Evolutionary conservation across 2,329 filamentous ascomycete genomes (phyloP).

Genomic region (Tolypocladium guangdongense): DNA sequence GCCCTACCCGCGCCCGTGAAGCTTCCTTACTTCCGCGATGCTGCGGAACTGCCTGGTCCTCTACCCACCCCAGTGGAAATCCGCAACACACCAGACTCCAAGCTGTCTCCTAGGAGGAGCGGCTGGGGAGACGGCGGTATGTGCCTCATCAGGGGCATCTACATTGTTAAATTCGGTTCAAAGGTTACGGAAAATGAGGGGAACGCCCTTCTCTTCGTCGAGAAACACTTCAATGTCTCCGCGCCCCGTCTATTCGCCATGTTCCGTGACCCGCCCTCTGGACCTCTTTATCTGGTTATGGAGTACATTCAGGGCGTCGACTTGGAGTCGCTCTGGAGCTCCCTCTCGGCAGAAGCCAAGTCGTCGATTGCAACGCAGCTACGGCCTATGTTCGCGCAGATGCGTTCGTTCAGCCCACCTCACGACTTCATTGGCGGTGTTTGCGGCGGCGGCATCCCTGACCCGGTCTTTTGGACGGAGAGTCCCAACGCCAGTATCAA

Average conservation of each 20-base stretch:
- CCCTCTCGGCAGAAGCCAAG: slow-evolving; percentile 4
- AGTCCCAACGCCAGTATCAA: slow-evolving; percentile 1
- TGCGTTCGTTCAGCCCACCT: background rate
- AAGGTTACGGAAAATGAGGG: slow-evolving; percentile 6
- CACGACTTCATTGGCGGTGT: background rate
- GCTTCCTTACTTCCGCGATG: slow-evolving; percentile 2
- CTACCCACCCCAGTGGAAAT: slow-evolving; percentile 1
- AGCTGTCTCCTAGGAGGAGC: slow-evolving; percentile 2
- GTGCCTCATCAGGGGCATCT: background rate
- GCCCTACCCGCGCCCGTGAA: background rate
- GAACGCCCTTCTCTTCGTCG: slow-evolving; percentile 5
- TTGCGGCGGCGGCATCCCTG: background rate
- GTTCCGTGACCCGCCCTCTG: slow-evolving; percentile 2
- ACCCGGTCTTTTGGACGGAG: background rate
- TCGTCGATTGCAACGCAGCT: slow-evolving; percentile 3
- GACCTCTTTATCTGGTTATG: slow-evolving; percentile 5
- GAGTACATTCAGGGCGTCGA: slow-evolving; percentile 1
- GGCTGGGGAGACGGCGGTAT: no score
- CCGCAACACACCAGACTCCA: background rate
- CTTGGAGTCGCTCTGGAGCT: background rate
- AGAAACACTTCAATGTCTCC: background rate
- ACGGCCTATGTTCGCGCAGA: slow-evolving; percentile 1
- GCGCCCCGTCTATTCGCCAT: slow-evolving; percentile 5
- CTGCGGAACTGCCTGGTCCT: slow-evolving; percentile 3
- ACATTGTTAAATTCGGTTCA: slow-evolving; percentile 4